These are phyloP conservation scores for Fusarium equiseti DNA, from an alignment of 2,329 filamentous ascomycete species.

Conservation along the genomic window DNA sequence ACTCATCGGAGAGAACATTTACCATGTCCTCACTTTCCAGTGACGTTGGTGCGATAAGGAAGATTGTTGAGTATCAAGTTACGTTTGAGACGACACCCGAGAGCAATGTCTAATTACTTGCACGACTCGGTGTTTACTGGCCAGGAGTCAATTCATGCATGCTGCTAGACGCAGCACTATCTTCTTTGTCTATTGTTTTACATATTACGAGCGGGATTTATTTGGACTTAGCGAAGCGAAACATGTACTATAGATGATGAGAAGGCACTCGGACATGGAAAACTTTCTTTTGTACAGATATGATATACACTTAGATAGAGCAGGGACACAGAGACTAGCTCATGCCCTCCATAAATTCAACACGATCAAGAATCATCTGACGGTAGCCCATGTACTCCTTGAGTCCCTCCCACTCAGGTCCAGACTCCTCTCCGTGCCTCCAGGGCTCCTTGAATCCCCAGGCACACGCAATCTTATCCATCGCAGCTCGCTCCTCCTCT, in stretches of 20 bases:
- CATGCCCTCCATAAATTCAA: constrained; percentile 95
- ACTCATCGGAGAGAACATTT: constrained; percentile 32
- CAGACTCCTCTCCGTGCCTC: constrained; percentile 89
- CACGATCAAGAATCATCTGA: constrained; percentile 90
- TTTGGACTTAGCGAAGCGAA: not conserved
- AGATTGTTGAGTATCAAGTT: constrained; percentile 54
- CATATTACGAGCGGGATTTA: not conserved
- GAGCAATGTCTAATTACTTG: constrained; percentile 9
- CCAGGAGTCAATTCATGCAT: not conserved
- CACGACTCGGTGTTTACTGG: not conserved
- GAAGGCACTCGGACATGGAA: not conserved
- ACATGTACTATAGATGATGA: not conserved
- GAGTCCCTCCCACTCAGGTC: constrained; percentile 87
- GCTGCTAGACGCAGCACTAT: not conserved
- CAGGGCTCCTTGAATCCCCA: constrained; percentile 91
- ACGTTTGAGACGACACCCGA: constrained; percentile 48
- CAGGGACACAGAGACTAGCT: constrained; percentile 36
- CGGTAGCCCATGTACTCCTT: constrained; percentile 84
- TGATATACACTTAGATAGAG: constrained; percentile 32
- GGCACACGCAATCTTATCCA: constrained; percentile 86
- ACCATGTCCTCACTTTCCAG: constrained; percentile 22
- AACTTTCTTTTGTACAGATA: constrained; percentile 34
- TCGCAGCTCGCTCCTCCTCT: constrained; percentile 88
- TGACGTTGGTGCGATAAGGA: constrained; percentile 49
- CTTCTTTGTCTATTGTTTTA: not conserved